A percentile compares a stretch with the other conserved stretches of the same genome.
Conservation (phyloP, 2,329 filamentous ascomycete species). For the Phyllosticta paracitricarpa region DNA sequence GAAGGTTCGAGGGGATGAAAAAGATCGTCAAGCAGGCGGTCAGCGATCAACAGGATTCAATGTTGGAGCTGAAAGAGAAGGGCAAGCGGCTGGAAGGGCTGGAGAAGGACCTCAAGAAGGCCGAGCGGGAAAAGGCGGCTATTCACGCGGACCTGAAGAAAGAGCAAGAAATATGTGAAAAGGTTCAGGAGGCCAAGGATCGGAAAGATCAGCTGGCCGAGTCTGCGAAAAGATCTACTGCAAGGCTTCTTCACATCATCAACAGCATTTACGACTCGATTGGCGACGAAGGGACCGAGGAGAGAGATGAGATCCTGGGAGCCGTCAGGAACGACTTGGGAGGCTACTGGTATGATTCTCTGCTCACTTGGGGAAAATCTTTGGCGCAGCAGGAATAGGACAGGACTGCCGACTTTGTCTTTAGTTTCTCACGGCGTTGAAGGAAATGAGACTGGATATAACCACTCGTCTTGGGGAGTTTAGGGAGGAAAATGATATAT, state of each 20-base stretch:
- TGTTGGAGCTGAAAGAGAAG: background rate
- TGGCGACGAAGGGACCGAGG: background rate
- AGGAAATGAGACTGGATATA: too few relatives aligned
- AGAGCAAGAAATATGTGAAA: too few relatives aligned
- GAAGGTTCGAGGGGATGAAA: too few relatives aligned
- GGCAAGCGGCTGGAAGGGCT: background rate
- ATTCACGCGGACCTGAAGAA: too few relatives aligned
- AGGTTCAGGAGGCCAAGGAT: background rate
- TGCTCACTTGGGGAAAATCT: background rate
- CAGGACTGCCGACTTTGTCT: too few relatives aligned
- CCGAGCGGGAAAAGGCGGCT: too few relatives aligned
- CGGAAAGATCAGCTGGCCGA: background rate
- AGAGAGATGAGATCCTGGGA: background rate
- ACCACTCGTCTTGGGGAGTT: too few relatives aligned
- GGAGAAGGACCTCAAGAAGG: too few relatives aligned
- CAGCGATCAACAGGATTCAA: background rate
- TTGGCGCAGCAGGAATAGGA: background rate
- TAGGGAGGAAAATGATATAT: background rate
- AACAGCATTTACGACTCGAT: background rate
- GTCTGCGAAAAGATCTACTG: too few relatives aligned
- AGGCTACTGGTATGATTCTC: background rate
- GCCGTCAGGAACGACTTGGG: background rate
- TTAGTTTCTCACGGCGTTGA: too few relatives aligned
- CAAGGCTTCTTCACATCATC: background rate
- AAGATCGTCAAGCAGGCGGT: too few relatives aligned